Conservation (phyloP, 768 basidiomycete species). For the Suillus hirtellus region DNA sequence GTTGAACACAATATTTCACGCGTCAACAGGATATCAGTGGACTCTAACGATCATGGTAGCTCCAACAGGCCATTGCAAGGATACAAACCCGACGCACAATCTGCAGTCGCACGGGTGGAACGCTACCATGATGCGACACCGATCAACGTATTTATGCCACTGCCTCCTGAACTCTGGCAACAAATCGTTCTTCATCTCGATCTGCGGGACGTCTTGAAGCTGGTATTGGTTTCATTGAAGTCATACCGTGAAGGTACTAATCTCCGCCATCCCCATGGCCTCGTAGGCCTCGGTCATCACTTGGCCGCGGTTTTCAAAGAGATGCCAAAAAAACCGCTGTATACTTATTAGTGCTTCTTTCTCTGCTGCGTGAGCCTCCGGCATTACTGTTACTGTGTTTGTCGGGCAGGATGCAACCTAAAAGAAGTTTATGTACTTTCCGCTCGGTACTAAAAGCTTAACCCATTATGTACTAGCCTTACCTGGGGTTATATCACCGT, state of each 20-base stretch:
- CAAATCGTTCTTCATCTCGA: not conserved
- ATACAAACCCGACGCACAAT: no score
- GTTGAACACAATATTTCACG: no score
- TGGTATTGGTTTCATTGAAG: conserved; percentile 1
- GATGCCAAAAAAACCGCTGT: not conserved
- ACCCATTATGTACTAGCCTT: not conserved
- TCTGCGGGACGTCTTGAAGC: not conserved
- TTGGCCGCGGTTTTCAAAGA: not conserved
- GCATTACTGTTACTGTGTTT: not conserved
- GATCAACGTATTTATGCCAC: no score
- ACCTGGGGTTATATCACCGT: no score
- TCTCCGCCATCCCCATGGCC: not conserved
- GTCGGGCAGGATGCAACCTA: not conserved
- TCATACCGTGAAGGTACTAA: not conserved
- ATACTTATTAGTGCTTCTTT: not conserved
- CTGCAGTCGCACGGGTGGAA: no score
- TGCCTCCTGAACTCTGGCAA: not conserved
- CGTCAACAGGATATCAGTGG: no score
- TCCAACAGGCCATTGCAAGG: no score
- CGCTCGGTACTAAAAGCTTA: not conserved
- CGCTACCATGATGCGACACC: no score
- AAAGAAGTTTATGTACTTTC: not conserved
- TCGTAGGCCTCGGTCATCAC: not conserved
- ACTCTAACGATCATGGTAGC: no score
- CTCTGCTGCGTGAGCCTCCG: not conserved